phyloP scores from a whole-genome alignment of 2,329 filamentous ascomycete species.

The Venturia effusa region DNA sequence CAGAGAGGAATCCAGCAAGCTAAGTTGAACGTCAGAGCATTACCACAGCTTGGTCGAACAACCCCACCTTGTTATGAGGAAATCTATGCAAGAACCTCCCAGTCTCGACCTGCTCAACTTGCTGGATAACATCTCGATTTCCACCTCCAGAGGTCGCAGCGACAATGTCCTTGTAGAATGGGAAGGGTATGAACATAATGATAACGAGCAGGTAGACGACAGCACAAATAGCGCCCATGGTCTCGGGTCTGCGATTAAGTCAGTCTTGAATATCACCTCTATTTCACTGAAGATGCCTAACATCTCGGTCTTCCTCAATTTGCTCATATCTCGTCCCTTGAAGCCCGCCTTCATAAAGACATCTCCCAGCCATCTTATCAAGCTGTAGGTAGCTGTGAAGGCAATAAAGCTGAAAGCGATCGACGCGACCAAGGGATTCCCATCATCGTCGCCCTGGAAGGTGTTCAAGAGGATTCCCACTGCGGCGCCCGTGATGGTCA shows the following conservation, averaged over 20 bases:
- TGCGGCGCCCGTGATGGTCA: constrained; percentile 57
- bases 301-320: constrained; percentile 64
- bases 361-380: constrained; percentile 88
- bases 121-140: constrained; percentile 72
- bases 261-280: constrained; percentile 13
- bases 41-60: constrained; percentile 5
- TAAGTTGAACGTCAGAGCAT: constrained; percentile 24
- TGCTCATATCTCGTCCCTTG: constrained; percentile 83
- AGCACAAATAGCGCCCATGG: constrained; percentile 89
- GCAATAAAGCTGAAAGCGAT: constrained; percentile 77
- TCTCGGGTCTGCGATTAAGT: constrained; percentile 56
- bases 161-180: constrained; percentile 97
- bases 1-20: constrained; percentile 91
- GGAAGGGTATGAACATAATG: constrained; percentile 89
- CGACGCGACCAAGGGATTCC: constrained; percentile 80
- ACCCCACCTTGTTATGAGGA: constrained; percentile 75
- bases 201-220: constrained; percentile 82
- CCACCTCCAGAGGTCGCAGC: constrained; percentile 88
- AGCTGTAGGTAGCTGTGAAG: constrained; percentile 69
- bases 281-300: constrained; percentile 26
- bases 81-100: constrained; percentile 85
- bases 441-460: constrained; percentile 58
- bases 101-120: constrained; percentile 58
- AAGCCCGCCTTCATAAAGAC: constrained; percentile 81
- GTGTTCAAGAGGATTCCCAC: constrained; percentile 68